Percentiles rank a stretch among this genome's conserved stretches.
These are phyloP conservation scores for Phytophthora cryptogea DNA, from an alignment of 352 stramenopile species.

Conservation along the genomic window DNA sequence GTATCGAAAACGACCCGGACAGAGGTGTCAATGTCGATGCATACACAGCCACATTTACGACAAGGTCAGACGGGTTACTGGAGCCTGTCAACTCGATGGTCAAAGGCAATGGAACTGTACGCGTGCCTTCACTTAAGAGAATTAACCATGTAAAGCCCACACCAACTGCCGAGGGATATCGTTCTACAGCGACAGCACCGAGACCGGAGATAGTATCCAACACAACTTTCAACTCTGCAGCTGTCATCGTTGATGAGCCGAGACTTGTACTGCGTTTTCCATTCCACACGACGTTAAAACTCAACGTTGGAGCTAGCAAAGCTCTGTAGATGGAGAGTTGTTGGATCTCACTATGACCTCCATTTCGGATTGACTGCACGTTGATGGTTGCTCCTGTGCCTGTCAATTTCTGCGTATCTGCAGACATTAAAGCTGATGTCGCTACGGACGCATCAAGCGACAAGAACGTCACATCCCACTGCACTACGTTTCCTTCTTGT, in stretches of 20 bases:
- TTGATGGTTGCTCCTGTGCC: conserved; percentile 21
- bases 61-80: conserved; percentile 25
- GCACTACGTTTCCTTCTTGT: conserved; percentile 11
- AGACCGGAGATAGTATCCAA: conserved; percentile 41
- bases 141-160: conserved; percentile 53
- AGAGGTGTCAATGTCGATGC: conserved; percentile 39
- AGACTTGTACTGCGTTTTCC: conserved; percentile 17
- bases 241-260: conserved; percentile 36
- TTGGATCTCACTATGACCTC: conserved; percentile 45
- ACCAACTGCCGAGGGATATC: conserved; percentile 33
- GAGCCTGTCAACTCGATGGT: conserved; percentile 33
- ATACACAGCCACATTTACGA: conserved; percentile 29
- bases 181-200: conserved; percentile 40
- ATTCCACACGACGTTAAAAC: conserved; percentile 53
- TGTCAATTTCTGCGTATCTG: conserved; percentile 18
- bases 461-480: conserved; percentile 47
- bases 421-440: conserved; percentile 18
- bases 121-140: conserved; percentile 32
- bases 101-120: conserved; percentile 21
- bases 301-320: conserved; percentile 13
- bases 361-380: conserved; percentile 18
- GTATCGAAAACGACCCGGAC: conserved; percentile 64
- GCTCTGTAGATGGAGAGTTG: conserved; percentile 44
- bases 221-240: conserved; percentile 34
- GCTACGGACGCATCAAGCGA: conserved; percentile 30